Base-by-base conservation (phyloP, 345 rosid species). In the Trapa bicornis region DNA sequence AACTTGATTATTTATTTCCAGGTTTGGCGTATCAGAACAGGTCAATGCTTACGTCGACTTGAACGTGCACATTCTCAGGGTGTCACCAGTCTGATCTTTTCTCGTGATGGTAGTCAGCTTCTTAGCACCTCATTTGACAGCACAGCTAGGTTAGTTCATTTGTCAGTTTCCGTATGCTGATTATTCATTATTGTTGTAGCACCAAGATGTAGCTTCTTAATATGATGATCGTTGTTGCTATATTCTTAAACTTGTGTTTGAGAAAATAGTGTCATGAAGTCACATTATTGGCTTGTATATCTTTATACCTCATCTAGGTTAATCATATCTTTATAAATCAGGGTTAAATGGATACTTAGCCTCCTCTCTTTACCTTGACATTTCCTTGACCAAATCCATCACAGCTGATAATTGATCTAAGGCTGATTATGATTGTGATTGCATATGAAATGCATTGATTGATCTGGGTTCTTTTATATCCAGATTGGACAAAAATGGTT, bases 11-110 rank as follows among this genome's bases (percentile, higher is more conserved):
- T 67, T 47, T 47, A 33, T 63, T 82, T 66, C 70, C 81, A 95
- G 99, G 94, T 95, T 72, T 95, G 96, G 99, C 96, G 94, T 69
- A 85, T 83, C 72, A 87, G 97, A 74, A 91, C 96, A 43, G 97
- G 96, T 69, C 90, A 84, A 77, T 95, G 97, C 79, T 77, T 95
- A 80, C 92, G 96, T 43, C 93, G 96, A 69, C 84, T 91, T 70
- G 96, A 95, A 72, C 89, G 84, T 67, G 97, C 96, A 68, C 99
- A 95, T 83, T 83, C 90, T 74, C 91, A 91, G 70, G 97, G 99
- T 69, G 91, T 91, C 71, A 95, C 94, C 53, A 87, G 99, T 82
- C 83, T 95, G 68, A 70, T 81, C 68, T 95, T 95, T 75, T 95
- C 99, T 62, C 90, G 97, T 54, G 99, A 91, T 83, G 97, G 99